Evolutionary conservation across 2,329 filamentous ascomycete species (phyloP).

Genomic region (Phyllosticta citriasiana): DNA sequence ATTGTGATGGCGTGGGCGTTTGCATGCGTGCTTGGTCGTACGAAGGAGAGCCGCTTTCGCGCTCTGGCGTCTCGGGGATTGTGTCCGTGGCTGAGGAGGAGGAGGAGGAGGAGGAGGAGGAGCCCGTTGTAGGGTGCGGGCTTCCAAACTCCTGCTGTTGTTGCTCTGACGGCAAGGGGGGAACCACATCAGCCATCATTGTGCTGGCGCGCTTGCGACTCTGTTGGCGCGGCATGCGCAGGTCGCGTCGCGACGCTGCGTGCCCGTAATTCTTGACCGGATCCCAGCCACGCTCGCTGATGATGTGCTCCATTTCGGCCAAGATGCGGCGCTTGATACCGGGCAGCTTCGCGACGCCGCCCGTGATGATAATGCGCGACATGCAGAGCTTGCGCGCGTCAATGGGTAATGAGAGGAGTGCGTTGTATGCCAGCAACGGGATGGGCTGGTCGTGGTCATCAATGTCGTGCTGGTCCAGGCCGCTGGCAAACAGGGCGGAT

Average conservation of each 20-base stretch:
- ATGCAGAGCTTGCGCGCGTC: slow-evolving; percentile 81
- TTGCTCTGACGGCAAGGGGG: neutral
- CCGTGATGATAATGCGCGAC: slow-evolving; percentile 78
- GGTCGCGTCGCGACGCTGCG: slow-evolving; percentile 27
- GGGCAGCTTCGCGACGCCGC: slow-evolving; percentile 67
- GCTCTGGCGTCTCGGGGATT: neutral
- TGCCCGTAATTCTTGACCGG: slow-evolving; percentile 60
- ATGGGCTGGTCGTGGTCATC: slow-evolving; percentile 83
- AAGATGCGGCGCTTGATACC: slow-evolving; percentile 71
- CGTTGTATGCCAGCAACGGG: slow-evolving; percentile 64
- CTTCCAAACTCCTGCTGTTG: neutral
- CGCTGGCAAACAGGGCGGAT: slow-evolving; percentile 57
- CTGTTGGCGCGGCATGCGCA: slow-evolving; percentile 10
- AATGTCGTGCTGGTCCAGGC: slow-evolving; percentile 45
- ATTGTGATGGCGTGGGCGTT: slow-evolving; percentile 19
- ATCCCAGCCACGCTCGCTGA: slow-evolving; percentile 66
- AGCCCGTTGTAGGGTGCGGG: neutral
- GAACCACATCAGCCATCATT: neutral
- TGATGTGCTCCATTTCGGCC: slow-evolving; percentile 59
- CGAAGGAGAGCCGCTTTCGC: neutral
- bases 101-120: neutral
- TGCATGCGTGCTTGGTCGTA: slow-evolving; percentile 13
- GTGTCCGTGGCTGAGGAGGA: neutral
- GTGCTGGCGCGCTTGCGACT: neutral
- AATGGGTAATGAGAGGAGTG: slow-evolving; percentile 63